A percentile compares a stretch with the other conserved stretches of the same genome.
Evolutionary conservation across 768 basidiomycete genomes (phyloP).

Genomic region (Lactifluus hygrophoroides): DNA sequence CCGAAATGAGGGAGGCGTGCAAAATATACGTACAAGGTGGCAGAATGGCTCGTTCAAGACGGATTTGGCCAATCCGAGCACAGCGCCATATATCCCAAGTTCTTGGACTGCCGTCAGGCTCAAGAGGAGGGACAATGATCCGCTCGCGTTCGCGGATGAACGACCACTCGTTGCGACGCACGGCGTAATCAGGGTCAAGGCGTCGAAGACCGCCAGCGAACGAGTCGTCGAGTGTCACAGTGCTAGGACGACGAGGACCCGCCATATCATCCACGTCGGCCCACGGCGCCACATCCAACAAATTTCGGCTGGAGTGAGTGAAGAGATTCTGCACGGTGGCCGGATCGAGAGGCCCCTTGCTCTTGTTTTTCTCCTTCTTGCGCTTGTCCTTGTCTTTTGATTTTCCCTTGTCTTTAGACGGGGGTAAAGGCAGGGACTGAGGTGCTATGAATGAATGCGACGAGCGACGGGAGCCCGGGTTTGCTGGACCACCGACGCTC

Average conservation of each 20-base stretch:
- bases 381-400: constrained; percentile 13
- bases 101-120: constrained; percentile 11
- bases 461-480: constrained; percentile 11
- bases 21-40: constrained; percentile 7
- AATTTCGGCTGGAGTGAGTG: not conserved
- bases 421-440: constrained; percentile 9
- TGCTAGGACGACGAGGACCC: constrained; percentile 14
- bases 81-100: constrained; percentile 22
- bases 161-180: constrained; percentile 9
- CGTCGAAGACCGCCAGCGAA: constrained; percentile 32
- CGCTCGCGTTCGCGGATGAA: constrained; percentile 7
- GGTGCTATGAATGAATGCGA: constrained; percentile 15
- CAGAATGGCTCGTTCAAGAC: constrained; percentile 12
- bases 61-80: constrained; percentile 31
- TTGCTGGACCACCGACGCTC: not conserved
- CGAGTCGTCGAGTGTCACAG: constrained; percentile 29
- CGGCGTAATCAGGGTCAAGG: constrained; percentile 36
- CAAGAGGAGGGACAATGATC: not conserved
- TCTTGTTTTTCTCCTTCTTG: constrained; percentile 11
- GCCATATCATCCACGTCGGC: not conserved
- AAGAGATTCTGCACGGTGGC: constrained; percentile 3
- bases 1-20: not conserved
- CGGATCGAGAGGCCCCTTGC: not conserved
- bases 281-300: constrained; percentile 15
- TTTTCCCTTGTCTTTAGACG: constrained; percentile 8